A percentile compares a stretch with the other conserved stretches of the same genome.
Evolutionary conservation across 768 basidiomycete species (phyloP).

Genomic region (Russula olivacea): DNA sequence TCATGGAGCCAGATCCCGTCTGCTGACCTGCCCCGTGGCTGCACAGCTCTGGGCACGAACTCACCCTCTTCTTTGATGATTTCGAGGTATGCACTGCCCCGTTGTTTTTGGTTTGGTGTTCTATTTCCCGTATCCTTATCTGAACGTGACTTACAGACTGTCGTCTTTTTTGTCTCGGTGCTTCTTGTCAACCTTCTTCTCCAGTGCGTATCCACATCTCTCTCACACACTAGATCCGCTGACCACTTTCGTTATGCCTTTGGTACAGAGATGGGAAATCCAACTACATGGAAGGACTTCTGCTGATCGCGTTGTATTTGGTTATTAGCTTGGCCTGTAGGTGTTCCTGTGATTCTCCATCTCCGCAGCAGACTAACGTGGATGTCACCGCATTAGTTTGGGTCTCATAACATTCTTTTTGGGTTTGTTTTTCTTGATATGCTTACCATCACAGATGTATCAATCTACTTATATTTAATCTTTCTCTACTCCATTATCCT

Average conservation of each 20-base stretch:
- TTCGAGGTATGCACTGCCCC: conserved; percentile 54
- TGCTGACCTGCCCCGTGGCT: conserved; percentile 15
- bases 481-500: background rate
- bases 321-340: conserved; percentile 77
- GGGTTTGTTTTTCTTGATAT: background rate
- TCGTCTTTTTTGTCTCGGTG: conserved; percentile 81
- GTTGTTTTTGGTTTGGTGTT: background rate
- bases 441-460: too few relatives aligned
- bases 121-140: background rate
- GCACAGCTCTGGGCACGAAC: conserved; percentile 54
- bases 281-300: conserved; percentile 90
- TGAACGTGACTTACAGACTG: conserved; percentile 45
- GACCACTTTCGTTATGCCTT: background rate
- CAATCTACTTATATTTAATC: background rate
- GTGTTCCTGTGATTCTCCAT: conserved; percentile 28
- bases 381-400: conserved; percentile 28
- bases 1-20: conserved; percentile 5
- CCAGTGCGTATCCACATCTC: conserved; percentile 40
- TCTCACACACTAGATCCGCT: background rate
- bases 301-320: conserved; percentile 67
- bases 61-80: conserved; percentile 79
- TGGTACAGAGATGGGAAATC: conserved; percentile 82
- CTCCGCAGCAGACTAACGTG: conserved; percentile 1
- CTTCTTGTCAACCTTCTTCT: conserved; percentile 81
- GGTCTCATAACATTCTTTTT: too few relatives aligned